These are phyloP conservation scores for Cyclocybe aegerita DNA, from an alignment of 768 basidiomycete genomes.

Conservation along the genomic window DNA sequence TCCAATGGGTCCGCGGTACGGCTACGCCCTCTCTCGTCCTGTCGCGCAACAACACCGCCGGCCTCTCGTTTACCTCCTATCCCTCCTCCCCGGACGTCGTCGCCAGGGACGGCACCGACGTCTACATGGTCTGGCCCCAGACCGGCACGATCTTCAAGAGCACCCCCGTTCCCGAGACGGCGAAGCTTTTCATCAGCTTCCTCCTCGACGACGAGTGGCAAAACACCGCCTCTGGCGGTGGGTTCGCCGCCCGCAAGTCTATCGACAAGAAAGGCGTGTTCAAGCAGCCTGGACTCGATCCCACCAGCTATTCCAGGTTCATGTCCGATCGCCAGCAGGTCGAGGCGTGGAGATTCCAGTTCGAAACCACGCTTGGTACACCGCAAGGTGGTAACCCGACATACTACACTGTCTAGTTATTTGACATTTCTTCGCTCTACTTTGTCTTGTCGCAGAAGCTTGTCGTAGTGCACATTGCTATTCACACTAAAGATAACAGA, in stretches of 20 bases:
- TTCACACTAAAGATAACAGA: too few relatives aligned
- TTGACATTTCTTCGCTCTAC: neutral
- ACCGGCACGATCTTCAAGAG: constrained; percentile 19
- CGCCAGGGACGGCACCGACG: constrained; percentile 3
- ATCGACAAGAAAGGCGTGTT: constrained; percentile 15
- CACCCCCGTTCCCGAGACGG: constrained; percentile 16
- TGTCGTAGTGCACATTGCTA: too few relatives aligned
- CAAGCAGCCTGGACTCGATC: constrained; percentile 15
- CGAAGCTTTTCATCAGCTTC: constrained; percentile 23
- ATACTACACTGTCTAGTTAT: constrained; percentile 1
- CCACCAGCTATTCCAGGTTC: constrained; percentile 15
- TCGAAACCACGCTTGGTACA: constrained; percentile 21
- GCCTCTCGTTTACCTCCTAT: constrained; percentile 4
- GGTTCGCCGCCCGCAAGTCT: constrained; percentile 16
- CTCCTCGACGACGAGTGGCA: constrained; percentile 22
- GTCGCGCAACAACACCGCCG: constrained; percentile 3
- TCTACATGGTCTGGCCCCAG: constrained; percentile 25
- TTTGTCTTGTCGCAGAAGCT: too few relatives aligned
- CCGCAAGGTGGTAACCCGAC: constrained; percentile 17
- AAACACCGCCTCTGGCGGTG: constrained; percentile 5
- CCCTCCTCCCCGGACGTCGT: neutral
- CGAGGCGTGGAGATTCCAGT: constrained; percentile 19
- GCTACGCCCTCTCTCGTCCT: constrained; percentile 21
- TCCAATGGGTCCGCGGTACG: constrained; percentile 21
- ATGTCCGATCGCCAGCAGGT: constrained; percentile 18